A percentile compares a stretch with the other conserved stretches of the same genome.
phyloP scores from a whole-genome alignment of 495 filamentous ascomycete genomes.

The Neurospora sp. region DNA sequence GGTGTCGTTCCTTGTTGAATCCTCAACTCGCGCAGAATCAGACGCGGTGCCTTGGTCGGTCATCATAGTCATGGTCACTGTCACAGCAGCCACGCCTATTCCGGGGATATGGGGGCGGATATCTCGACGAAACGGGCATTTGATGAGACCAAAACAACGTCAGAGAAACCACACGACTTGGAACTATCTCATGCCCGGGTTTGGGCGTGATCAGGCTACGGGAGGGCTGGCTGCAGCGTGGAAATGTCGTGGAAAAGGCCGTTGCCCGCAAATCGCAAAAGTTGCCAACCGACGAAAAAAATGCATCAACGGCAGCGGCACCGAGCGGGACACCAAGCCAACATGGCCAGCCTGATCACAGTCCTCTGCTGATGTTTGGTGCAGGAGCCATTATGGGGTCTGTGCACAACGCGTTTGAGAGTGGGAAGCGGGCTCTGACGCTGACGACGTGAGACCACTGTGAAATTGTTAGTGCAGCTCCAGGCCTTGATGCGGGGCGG shows the following conservation, averaged over 20 bases:
- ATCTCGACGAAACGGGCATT: constrained; percentile 57
- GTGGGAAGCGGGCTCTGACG: background rate
- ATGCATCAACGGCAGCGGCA: constrained; percentile 12
- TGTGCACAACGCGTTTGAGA: background rate
- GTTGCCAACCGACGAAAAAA: constrained; percentile 30
- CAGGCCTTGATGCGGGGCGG: background rate
- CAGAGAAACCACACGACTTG: constrained; percentile 47
- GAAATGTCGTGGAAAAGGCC: constrained; percentile 23
- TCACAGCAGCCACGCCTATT: background rate
- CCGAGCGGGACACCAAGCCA: background rate
- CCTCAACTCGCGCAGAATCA: background rate
- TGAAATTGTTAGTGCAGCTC: background rate
- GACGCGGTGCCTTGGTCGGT: constrained; percentile 5
- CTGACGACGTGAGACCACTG: background rate
- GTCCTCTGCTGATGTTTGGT: constrained; percentile 9
- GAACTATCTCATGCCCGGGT: constrained; percentile 44
- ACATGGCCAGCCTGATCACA: background rate
- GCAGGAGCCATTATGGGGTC: background rate
- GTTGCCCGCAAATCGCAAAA: constrained; percentile 35
- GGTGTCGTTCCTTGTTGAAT: constrained; percentile 7
- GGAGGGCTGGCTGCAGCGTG: constrained; percentile 28
- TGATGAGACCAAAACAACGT: constrained; percentile 51
- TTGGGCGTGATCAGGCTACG: constrained; percentile 49
- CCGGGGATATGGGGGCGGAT: constrained; percentile 38
- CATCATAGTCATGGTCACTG: constrained; percentile 7